phyloP scores from a whole-genome alignment of 352 stramenopile species.

The Phytophthora europaea region DNA sequence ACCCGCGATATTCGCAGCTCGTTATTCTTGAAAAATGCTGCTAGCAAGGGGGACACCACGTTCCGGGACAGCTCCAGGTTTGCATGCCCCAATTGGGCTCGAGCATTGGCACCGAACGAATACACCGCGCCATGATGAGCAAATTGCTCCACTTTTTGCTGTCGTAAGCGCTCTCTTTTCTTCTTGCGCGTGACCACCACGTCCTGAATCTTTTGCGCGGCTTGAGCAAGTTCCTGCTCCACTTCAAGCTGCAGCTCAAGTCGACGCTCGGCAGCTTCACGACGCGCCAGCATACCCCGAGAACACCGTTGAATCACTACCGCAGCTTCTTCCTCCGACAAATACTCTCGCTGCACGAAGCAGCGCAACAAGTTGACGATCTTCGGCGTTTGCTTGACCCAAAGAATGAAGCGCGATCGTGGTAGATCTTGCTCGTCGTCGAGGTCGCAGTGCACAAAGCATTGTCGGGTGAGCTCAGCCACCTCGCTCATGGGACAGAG shows the following conservation, averaged over 20 bases:
- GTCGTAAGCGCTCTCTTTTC: slow-evolving; percentile 65
- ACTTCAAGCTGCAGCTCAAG: slow-evolving; percentile 66
- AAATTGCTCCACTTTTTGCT: slow-evolving; percentile 80
- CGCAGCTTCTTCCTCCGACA: slow-evolving; percentile 65
- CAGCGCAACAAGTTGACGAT: slow-evolving; percentile 76
- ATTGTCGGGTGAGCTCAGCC: slow-evolving; percentile 64
- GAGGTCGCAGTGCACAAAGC: slow-evolving; percentile 72
- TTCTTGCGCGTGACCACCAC: slow-evolving; percentile 73
- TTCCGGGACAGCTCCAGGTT: slow-evolving; percentile 50
- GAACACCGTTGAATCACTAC: slow-evolving; percentile 62
- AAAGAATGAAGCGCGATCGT: slow-evolving; percentile 60
- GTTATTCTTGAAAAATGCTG: slow-evolving; percentile 77
- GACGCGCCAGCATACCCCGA: slow-evolving; percentile 63
- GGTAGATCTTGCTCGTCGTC: slow-evolving; percentile 75
- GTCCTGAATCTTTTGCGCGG: slow-evolving; percentile 74
- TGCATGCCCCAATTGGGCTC: slow-evolving; percentile 65
- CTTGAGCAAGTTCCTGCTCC: slow-evolving; percentile 64
- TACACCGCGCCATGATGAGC: slow-evolving; percentile 78
- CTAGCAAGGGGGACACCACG: slow-evolving; percentile 53
- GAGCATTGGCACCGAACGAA: slow-evolving; percentile 69
- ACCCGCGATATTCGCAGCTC: slow-evolving; percentile 65
- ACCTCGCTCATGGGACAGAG: slow-evolving; percentile 76
- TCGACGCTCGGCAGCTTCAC: slow-evolving; percentile 55
- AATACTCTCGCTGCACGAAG: slow-evolving; percentile 74
- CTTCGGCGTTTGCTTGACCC: slow-evolving; percentile 79